Percentiles rank a stretch among this genome's conserved stretches.
phyloP scores from a whole-genome alignment of 2,329 filamentous ascomycete species.

The Alternaria sp. region DNA sequence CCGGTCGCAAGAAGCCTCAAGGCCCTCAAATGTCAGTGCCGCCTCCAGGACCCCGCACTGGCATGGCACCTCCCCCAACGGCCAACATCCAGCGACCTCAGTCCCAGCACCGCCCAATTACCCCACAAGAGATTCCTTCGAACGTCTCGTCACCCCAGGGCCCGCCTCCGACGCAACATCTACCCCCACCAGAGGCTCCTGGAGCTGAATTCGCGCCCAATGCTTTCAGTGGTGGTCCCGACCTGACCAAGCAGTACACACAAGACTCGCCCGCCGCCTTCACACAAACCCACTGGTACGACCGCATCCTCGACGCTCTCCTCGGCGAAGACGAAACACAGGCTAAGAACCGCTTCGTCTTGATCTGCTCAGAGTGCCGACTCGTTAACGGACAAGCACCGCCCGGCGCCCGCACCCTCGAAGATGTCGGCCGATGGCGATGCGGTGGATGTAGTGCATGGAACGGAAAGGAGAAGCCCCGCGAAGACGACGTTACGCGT shows the following conservation, averaged over 20 bases:
- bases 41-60: conserved; percentile 56
- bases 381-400: conserved; percentile 96
- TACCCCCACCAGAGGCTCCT: conserved; percentile 26
- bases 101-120: conserved; percentile 37
- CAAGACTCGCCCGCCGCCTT: conserved; percentile 48
- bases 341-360: conserved; percentile 85
- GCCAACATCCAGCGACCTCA: conserved; percentile 65
- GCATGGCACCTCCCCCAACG: conserved; percentile 68
- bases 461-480: conserved; percentile 83
- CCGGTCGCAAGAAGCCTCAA: conserved; percentile 41
- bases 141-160: conserved; percentile 29
- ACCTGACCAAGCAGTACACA: conserved; percentile 42
- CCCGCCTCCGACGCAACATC: conserved; percentile 29
- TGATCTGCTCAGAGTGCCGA: conserved; percentile 83
- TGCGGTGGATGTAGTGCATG: conserved; percentile 83
- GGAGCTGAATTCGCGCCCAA: conserved; percentile 78
- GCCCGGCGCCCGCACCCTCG: conserved; percentile 77
- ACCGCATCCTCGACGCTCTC: conserved; percentile 88
- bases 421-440: conserved; percentile 86
- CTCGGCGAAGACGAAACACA: conserved; percentile 94
- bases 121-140: conserved; percentile 33
- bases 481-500: conserved; percentile 70
- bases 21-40: conserved; percentile 38
- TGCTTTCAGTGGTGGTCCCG: conserved; percentile 58
- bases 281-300: conserved; percentile 81